Base-by-base conservation (phyloP, 1,284 basidiomycete species). In the Rhodotorula sp. region DNA sequence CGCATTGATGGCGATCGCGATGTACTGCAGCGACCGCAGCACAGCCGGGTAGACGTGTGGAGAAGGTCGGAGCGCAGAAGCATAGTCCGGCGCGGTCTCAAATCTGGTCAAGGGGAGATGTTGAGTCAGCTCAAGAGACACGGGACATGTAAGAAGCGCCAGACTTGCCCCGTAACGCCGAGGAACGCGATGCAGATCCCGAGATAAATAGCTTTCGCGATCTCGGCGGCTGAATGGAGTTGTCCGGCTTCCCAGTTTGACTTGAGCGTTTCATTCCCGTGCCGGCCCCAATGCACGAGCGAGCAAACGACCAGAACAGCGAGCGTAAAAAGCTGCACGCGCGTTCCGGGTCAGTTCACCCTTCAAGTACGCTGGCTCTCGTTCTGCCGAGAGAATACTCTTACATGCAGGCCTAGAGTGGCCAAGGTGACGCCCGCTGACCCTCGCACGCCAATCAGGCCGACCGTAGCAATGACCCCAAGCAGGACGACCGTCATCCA, bases 121-220 rank as follows among this genome's bases (percentile, higher is more conserved):
- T 5, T 26, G 18, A 15, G 21, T 48, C n/a, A 28, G n/a, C 23
- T 15, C n/a, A n/a, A 34, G 38, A 31, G 38, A 57, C 31, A 28
- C 23, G n/a, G 45, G 8, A 56, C 31, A 1, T 14, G 38, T 8
- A 43, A 43, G 38, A 14, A 10, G 38, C 19, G 60, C 48, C 18
- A 87, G 85, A 15, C 57, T 61, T 28, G 50, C 47, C 89, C 88
- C 3, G 89, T 90, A 47, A 89, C 82, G 0, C 88, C 88, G 3
- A 90, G 81, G 82, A 90, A 87, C 0, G 87, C 85, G 10, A 90
- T 80, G 73, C 88, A 89, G 38, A 88, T 82, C 0, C 89, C 89
- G 69, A 87, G 82, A 77, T 87, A 90, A 8, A 87, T 80, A 60
- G 87, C 83, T 21, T 79, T 83, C 5, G 81, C 78, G 19, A 86